Base-by-base conservation (phyloP, 2,329 filamentous ascomycete species). In the Blastomyces silverae region DNA sequence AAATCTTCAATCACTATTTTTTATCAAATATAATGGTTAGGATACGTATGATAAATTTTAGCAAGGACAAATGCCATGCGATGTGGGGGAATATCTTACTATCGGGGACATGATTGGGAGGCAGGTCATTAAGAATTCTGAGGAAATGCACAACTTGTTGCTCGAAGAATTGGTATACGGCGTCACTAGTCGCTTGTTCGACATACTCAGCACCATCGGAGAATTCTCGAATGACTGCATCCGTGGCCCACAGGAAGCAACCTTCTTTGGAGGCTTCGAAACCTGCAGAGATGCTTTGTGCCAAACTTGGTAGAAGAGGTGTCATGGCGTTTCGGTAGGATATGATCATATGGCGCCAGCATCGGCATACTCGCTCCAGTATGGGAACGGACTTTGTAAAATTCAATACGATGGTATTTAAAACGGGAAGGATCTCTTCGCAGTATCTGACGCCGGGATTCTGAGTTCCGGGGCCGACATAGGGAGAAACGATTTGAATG, bases 201-300 rank as follows among this genome's bases (percentile, higher is more conserved):
- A 97, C 90, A 66, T 90, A 86, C 70, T 96, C 92, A 53, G 90
- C 86, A 53, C 93, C 92, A 71, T 96, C 91, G 0, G 91, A 94
- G 74, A 97, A 99, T 76, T 99, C 94, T 66, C 94, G 89, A 39
- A 99, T 84, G 67, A 99, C 95, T 10, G 93, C 91, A 69, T 92
- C 90, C 1, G 93, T 97, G 0, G 94, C 93, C 94, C 94, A 99
- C n/a, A 99, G 82, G 83, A 99, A 99, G 75, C 93, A 97, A 15
- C 94, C 94, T 77, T 99, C 93, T 66, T 88, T 86, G 13, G 93
- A 97, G 22, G 85, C 84, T 64, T 89, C 84, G 75, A 99, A 99
- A 4, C 93, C 92, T 68, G 83, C 84, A 0, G 91, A 91, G 65
- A 99, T 84, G 77, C 93, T 95, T 71, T 93, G 90, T 22, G 94